Evolutionary conservation across 345 rosid genomes (phyloP).

Genomic region (Eucalyptus caleyi): DNA sequence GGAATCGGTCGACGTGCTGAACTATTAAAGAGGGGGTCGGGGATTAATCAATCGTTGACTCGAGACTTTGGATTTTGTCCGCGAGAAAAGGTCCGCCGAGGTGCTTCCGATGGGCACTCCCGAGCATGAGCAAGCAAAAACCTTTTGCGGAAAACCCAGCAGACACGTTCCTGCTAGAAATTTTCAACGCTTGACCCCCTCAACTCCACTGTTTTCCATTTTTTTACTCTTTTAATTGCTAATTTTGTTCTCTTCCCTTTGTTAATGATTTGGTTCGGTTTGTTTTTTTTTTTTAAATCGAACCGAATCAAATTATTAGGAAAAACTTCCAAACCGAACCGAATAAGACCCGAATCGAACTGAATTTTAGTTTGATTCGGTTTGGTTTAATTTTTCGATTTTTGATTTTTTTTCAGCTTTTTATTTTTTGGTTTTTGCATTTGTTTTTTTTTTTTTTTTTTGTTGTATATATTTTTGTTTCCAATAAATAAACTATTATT

Average conservation of each 20-base stretch:
- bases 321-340: accelerated
- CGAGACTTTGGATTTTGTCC: not conserved
- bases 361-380: accelerated
- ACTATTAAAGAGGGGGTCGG: not conserved
- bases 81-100: not conserved
- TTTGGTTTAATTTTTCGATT: accelerated
- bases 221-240: not conserved
- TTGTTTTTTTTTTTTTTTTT: accelerated
- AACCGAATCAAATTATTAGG: accelerated
- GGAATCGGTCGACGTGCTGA: not conserved
- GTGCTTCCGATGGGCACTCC: not conserved
- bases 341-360: no score
- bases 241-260: not conserved
- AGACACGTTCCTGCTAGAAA: not conserved
- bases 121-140: not conserved
- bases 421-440: no score
- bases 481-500: accelerated
- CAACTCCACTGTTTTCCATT: not conserved
- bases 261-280: accelerated
- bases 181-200: not conserved
- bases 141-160: not conserved
- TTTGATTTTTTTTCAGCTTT: no score
- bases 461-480: no score
- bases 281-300: accelerated
- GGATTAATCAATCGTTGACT: not conserved